Evolutionary conservation across 2,329 filamentous ascomycete genomes (phyloP).

Genomic region (Grosmannia huntii): DNA sequence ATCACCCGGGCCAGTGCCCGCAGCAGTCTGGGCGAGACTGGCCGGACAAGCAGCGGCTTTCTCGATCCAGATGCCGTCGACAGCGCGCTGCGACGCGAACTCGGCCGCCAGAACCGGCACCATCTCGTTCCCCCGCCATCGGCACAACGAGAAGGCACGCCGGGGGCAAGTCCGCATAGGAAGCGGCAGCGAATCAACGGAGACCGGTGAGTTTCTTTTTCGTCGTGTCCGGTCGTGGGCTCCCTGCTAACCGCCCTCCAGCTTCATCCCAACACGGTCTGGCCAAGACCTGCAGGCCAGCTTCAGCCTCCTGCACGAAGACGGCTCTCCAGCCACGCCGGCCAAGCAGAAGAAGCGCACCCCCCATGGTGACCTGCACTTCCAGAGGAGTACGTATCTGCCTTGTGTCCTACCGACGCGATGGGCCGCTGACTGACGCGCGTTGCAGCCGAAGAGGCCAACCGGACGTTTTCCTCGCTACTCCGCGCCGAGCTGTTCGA

Average conservation of each 20-base stretch:
- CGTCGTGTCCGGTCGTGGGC: not conserved
- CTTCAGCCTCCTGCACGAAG: conserved; percentile 83
- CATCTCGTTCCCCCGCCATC: not conserved
- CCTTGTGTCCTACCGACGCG: too few species aligned
- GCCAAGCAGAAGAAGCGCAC: conserved; percentile 74
- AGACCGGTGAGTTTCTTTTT: conserved; percentile 37
- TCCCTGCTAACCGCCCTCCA: conserved; percentile 20
- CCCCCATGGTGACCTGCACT: conserved; percentile 82
- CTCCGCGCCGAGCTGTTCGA: conserved; percentile 90
- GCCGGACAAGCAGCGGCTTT: conserved; percentile 7
- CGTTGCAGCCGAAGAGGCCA: conserved; percentile 70
- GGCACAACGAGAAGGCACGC: conserved; percentile 35
- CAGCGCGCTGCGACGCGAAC: conserved; percentile 36
- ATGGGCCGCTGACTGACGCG: not conserved
- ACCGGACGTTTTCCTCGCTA: conserved; percentile 79
- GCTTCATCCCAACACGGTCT: conserved; percentile 89
- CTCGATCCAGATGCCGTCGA: conserved; percentile 39
- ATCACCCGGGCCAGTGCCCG: not conserved
- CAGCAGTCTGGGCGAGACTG: not conserved
- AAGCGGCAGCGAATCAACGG: conserved; percentile 49
- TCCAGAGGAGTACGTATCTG: conserved; percentile 64
- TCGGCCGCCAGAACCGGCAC: conserved; percentile 20
- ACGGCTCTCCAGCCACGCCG: conserved; percentile 83
- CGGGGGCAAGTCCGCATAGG: conserved; percentile 40
- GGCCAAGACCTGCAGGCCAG: conserved; percentile 89